Evolutionary conservation across 352 stramenopile species (phyloP).

Genomic region (Pythium angustatum): DNA sequence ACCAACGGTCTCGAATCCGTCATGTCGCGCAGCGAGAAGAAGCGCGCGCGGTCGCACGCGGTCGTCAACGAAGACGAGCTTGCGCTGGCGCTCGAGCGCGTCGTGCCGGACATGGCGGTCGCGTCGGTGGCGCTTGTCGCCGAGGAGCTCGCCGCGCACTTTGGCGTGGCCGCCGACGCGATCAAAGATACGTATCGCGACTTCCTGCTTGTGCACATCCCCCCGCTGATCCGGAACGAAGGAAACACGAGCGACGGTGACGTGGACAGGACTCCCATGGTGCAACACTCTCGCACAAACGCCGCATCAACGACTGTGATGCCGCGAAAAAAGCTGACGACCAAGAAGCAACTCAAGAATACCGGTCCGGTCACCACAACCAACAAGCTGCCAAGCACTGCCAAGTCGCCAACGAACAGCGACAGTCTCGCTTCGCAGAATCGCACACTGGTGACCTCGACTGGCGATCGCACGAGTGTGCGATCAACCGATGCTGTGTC

Average conservation of each 20-base stretch:
- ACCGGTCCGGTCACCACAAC: neutral
- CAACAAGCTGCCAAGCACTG: neutral
- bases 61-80: neutral
- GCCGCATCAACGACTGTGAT: neutral
- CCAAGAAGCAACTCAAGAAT: neutral
- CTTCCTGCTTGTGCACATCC: neutral
- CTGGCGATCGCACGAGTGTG: no score
- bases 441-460: no score
- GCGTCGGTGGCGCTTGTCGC: slow-evolving; percentile 1
- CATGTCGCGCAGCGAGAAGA: neutral
- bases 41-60: neutral
- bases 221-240: neutral
- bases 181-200: neutral
- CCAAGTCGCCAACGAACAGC: neutral
- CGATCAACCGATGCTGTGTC: no score
- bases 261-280: no score
- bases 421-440: no score
- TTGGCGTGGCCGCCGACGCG: neutral
- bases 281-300: no score
- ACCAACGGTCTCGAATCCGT: no score
- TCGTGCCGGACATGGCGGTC: neutral
- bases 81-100: neutral
- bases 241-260: no score
- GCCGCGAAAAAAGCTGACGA: neutral
- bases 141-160: neutral